Evolutionary conservation across 2,329 filamentous ascomycete genomes (phyloP).

Genomic region (Monilinia fructigena): DNA sequence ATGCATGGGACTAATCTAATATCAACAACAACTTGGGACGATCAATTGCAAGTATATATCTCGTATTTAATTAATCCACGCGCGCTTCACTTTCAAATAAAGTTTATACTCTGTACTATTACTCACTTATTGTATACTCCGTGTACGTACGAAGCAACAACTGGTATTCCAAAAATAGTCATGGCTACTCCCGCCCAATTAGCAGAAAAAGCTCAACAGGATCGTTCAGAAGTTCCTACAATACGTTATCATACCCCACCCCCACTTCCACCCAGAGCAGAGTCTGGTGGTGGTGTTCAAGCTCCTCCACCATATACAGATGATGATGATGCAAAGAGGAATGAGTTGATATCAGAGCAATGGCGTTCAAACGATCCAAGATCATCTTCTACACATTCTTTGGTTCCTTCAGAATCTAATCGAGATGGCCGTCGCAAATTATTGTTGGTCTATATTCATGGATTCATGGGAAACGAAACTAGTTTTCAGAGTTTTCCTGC

Average conservation of each 20-base stretch:
- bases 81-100: background rate
- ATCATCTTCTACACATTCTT: constrained; percentile 40
- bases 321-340: constrained; percentile 35
- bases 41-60: too few species aligned
- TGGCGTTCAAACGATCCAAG: constrained; percentile 40
- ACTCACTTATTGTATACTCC: background rate
- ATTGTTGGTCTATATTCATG: constrained; percentile 81
- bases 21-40: too few species aligned
- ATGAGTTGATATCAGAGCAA: constrained; percentile 38
- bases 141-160: too few species aligned
- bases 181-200: constrained; percentile 33
- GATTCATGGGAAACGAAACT: constrained; percentile 84
- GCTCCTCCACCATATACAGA: constrained; percentile 37
- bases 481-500: constrained; percentile 87
- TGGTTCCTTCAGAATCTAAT: constrained; percentile 37
- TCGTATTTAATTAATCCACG: background rate
- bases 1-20: background rate
- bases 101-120: too few species aligned
- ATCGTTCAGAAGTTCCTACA: constrained; percentile 24
- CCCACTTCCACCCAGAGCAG: constrained; percentile 36
- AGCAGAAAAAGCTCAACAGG: constrained; percentile 29
- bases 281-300: constrained; percentile 20
- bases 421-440: constrained; percentile 51
- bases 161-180: background rate
- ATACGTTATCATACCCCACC: constrained; percentile 27